Conservation (phyloP, 2,329 filamentous ascomycete genomes). For the Uncinocarpus reesii region DNA sequence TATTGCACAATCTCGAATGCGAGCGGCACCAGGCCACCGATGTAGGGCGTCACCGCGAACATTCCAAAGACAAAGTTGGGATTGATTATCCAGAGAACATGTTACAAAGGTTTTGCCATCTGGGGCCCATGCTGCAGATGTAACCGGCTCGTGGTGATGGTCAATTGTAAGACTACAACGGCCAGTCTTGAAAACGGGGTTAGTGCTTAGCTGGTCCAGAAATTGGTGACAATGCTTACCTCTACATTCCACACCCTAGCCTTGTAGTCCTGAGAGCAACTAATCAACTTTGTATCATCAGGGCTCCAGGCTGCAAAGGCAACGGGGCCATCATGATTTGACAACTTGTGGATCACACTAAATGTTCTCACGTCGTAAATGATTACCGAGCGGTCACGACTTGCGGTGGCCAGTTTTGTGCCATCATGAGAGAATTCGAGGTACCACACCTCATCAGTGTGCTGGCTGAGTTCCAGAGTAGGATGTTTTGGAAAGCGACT, state of each 20-base stretch:
- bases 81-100: slow-evolving; percentile 59
- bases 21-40: slow-evolving; percentile 59
- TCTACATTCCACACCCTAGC: slow-evolving; percentile 65
- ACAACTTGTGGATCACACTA: slow-evolving; percentile 50
- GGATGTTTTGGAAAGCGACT: slow-evolving; percentile 67
- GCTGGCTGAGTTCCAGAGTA: slow-evolving; percentile 58
- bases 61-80: slow-evolving; percentile 62
- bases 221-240: slow-evolving; percentile 39
- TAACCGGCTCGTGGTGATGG: slow-evolving; percentile 73
- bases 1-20: slow-evolving; percentile 76
- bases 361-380: slow-evolving; percentile 74
- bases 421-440: slow-evolving; percentile 85
- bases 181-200: slow-evolving; percentile 47
- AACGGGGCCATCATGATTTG: slow-evolving; percentile 59
- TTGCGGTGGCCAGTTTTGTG: slow-evolving; percentile 68
- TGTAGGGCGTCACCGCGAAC: slow-evolving; percentile 51
- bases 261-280: slow-evolving; percentile 63
- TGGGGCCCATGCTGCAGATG: slow-evolving; percentile 77
- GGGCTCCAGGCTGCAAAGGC: slow-evolving; percentile 84
- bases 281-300: slow-evolving; percentile 75
- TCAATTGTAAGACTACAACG: slow-evolving; percentile 53
- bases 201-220: not conserved
- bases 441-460: slow-evolving; percentile 82
- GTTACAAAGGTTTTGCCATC: slow-evolving; percentile 70
- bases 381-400: slow-evolving; percentile 61